Conservation (phyloP, 2,329 filamentous ascomycete genomes). For the Paramyrothecium roridum region DNA sequence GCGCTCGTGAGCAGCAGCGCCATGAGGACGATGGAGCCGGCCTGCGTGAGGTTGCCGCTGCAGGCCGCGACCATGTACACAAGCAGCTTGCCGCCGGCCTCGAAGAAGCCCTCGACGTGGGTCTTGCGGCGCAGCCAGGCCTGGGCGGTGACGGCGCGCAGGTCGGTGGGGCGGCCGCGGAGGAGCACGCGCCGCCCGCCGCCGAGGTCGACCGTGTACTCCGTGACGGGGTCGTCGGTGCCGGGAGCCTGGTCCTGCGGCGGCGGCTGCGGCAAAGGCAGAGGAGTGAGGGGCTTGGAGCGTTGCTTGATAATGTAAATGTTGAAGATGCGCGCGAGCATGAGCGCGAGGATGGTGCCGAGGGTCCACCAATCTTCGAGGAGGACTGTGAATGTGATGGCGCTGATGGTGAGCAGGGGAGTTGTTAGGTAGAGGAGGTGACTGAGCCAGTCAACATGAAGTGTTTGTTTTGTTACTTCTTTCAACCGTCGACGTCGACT, state of each 20-base stretch:
- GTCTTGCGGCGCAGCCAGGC: slow-evolving; percentile 53
- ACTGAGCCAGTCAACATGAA: slow-evolving; percentile 42
- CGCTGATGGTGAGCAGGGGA: slow-evolving; percentile 41
- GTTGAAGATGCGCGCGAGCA: slow-evolving; percentile 53
- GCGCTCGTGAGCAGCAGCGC: slow-evolving; percentile 49
- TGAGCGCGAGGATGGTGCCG: slow-evolving; percentile 42
- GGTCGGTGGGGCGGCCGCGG: slow-evolving; percentile 50
- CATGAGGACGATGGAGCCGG: slow-evolving; percentile 49
- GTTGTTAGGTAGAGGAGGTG: slow-evolving; percentile 45
- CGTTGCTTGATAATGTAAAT: slow-evolving; percentile 55
- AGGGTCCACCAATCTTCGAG: slow-evolving; percentile 52
- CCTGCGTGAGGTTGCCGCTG: slow-evolving; percentile 52
- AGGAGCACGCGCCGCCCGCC: slow-evolving; percentile 49
- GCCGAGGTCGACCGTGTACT: slow-evolving; percentile 52
- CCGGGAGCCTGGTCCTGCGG: neutral
- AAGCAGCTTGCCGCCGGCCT: slow-evolving; percentile 51
- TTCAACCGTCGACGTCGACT: neutral
- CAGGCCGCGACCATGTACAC: slow-evolving; percentile 56
- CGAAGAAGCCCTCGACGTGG: slow-evolving; percentile 45
- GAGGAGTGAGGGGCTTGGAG: slow-evolving; percentile 14
- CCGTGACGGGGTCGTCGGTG: slow-evolving; percentile 19
- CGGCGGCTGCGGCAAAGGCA: slow-evolving; percentile 2
- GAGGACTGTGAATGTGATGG: slow-evolving; percentile 41
- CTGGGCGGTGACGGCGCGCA: slow-evolving; percentile 57
- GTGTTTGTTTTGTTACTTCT: slow-evolving; percentile 10